Evolutionary conservation across 768 basidiomycete species (phyloP).

Genomic region (Suillus discolor): DNA sequence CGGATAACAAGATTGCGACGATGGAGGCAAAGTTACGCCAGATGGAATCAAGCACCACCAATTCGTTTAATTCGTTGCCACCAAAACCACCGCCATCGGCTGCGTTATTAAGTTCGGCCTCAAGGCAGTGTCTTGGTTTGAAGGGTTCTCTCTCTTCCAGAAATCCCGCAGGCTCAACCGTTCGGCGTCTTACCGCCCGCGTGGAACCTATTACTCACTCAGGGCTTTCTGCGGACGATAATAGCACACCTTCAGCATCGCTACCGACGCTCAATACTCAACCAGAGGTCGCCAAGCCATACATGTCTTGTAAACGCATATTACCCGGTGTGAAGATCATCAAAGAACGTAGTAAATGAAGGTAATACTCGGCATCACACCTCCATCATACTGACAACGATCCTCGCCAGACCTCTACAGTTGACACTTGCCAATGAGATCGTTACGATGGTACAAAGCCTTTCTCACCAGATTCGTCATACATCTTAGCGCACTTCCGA

Average conservation of each 20-base stretch:
- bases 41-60: slow-evolving; percentile 50
- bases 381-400: slow-evolving; percentile 2
- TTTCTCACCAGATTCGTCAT: neutral
- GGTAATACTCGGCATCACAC: slow-evolving; percentile 5
- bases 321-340: slow-evolving; percentile 37
- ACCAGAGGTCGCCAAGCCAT: neutral
- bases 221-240: neutral
- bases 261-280: neutral
- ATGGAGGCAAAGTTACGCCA: slow-evolving; percentile 95
- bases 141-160: neutral
- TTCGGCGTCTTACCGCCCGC: neutral
- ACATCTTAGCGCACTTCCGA: neutral
- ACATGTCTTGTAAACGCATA: slow-evolving; percentile 16
- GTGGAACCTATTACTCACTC: neutral
- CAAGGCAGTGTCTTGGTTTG: neutral
- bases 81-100: slow-evolving; percentile 18
- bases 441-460: too few relatives aligned
- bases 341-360: slow-evolving; percentile 23
- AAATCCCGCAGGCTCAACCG: neutral
- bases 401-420: neutral
- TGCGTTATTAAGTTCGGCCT: neutral
- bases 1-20: slow-evolving; percentile 86
- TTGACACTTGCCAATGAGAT: neutral
- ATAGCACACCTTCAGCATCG: neutral
- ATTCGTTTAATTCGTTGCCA: slow-evolving; percentile 21